phyloP scores from a whole-genome alignment of 164 flowering plant genomes.

The Umbellularia californica region DNA sequence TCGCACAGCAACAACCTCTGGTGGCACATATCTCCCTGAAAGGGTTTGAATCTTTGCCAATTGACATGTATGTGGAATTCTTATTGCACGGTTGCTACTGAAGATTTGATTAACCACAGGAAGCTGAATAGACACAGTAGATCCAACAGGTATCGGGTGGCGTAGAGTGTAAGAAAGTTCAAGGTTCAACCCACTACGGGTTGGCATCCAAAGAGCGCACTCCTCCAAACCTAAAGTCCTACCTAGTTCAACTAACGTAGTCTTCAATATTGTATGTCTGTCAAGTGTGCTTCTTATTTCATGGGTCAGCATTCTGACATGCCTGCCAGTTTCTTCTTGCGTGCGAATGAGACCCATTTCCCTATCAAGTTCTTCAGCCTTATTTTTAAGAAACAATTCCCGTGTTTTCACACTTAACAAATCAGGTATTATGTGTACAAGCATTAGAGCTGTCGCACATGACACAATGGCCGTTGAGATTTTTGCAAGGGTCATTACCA shows the following conservation, averaged over 20 bases:
- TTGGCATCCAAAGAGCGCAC: constrained; percentile 83
- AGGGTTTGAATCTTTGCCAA: constrained; percentile 44
- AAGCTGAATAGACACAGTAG: constrained; percentile 45
- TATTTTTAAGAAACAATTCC: constrained; percentile 49
- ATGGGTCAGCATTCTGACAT: constrained; percentile 79
- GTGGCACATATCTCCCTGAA: constrained; percentile 45
- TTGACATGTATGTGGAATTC: constrained; percentile 53
- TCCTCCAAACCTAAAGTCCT: constrained; percentile 61
- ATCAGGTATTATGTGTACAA: constrained; percentile 72
- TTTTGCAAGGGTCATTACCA: constrained; percentile 62
- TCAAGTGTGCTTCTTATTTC: constrained; percentile 72
- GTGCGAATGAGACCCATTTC: constrained; percentile 68
- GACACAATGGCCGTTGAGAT: constrained; percentile 58
- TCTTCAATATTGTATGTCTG: constrained; percentile 59
- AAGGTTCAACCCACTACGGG: constrained; percentile 36
- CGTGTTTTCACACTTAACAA: constrained; percentile 57
- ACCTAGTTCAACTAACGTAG: constrained; percentile 72
- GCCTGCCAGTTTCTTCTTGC: constrained; percentile 73
- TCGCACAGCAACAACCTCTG: constrained; percentile 71
- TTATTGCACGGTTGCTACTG: constrained; percentile 43
- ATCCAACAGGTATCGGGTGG: constrained; percentile 46
- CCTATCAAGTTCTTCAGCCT: constrained; percentile 63
- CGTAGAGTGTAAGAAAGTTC: constrained; percentile 56
- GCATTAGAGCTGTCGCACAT: constrained; percentile 69
- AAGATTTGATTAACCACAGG: constrained; percentile 53